These are phyloP conservation scores for Rhizopogon vinicolor DNA, from an alignment of 768 basidiomycete species.

Conservation along the genomic window DNA sequence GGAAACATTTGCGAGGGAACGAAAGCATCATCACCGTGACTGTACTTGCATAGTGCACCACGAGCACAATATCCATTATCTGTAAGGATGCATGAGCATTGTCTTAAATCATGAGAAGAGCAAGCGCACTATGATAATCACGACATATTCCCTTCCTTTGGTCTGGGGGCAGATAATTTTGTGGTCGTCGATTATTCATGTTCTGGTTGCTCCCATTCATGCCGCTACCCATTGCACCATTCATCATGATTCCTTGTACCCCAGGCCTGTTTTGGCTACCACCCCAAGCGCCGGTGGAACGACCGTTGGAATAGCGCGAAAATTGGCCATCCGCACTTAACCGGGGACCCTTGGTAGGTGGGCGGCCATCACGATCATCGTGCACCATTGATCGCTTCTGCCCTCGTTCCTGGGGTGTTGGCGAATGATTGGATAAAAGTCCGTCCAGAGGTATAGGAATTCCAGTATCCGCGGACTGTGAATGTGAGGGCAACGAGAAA, in stretches of 20 bases:
- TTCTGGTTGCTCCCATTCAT: constrained; percentile 17
- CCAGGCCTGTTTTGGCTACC: constrained; percentile 26
- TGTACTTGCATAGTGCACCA: constrained; percentile 86
- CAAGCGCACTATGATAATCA: constrained; percentile 84
- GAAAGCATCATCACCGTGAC: constrained; percentile 87
- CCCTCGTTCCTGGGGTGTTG: constrained; percentile 43
- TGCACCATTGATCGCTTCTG: constrained; percentile 64
- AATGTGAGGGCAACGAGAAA: constrained; percentile 30
- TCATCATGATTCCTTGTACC: constrained; percentile 11
- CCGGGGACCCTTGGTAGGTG: constrained; percentile 69
- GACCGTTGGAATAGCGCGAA: constrained; percentile 52
- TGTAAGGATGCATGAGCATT: constrained; percentile 27
- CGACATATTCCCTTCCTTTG: constrained; percentile 77
- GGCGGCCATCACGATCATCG: constrained; percentile 56
- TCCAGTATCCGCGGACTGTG: constrained; percentile 47
- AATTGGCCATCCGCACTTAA: constrained; percentile 61
- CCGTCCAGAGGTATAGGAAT: constrained; percentile 79
- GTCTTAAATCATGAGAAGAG: constrained; percentile 1
- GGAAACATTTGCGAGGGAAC: constrained; percentile 67
- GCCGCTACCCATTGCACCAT: constrained; percentile 21
- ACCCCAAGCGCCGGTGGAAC: constrained; percentile 39
- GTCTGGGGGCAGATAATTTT: constrained; percentile 66
- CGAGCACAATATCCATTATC: constrained; percentile 91
- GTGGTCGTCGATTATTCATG: constrained; percentile 44
- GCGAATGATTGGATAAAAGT: constrained; percentile 42